Evolutionary conservation across 805 yeast species (phyloP).

Genomic region (Brettanomyces bruxellensis): DNA sequence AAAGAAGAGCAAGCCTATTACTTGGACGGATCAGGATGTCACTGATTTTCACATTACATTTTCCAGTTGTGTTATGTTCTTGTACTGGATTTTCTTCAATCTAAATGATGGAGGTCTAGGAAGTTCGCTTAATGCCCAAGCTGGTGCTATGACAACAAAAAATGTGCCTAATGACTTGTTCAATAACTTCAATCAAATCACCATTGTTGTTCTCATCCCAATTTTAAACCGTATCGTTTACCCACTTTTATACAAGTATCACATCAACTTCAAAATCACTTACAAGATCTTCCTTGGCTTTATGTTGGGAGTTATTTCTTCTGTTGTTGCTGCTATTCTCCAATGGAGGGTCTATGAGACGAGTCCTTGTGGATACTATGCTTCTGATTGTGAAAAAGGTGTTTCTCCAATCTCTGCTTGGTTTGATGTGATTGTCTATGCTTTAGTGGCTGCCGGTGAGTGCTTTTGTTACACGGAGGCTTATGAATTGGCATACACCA

Average conservation of each 20-base stretch:
- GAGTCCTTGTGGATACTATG: conserved; percentile 42
- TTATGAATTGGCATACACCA: conserved; percentile 43
- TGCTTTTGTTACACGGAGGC: conserved; percentile 43
- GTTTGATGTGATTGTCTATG: conserved; percentile 23
- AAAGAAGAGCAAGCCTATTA: conserved; percentile 24
- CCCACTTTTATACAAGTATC: conserved; percentile 34
- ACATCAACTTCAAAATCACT: conserved; percentile 35
- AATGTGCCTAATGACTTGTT: conserved; percentile 51
- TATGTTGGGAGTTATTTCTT: conserved; percentile 35
- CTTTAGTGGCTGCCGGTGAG: conserved; percentile 40
- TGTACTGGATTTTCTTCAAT: conserved; percentile 30
- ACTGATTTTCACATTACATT: conserved; percentile 35
- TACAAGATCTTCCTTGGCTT: conserved; percentile 40
- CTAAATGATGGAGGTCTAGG: conserved; percentile 42
- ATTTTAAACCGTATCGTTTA: conserved; percentile 39
- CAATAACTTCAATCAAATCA: conserved; percentile 44
- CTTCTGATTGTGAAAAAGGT: conserved; percentile 27
- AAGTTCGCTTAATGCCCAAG: conserved; percentile 39
- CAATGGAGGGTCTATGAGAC: conserved; percentile 39
- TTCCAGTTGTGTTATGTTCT: conserved; percentile 36
- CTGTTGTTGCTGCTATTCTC: conserved; percentile 40
- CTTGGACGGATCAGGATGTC: conserved; percentile 36
- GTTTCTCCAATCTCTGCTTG: conserved; percentile 27
- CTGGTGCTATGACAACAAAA: conserved; percentile 42
- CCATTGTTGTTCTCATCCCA: conserved; percentile 44